Percentiles rank a stretch among this genome's conserved stretches.
Evolutionary conservation across 441 rosid species (phyloP).

Genomic region (Theobroma grandiflorum): DNA sequence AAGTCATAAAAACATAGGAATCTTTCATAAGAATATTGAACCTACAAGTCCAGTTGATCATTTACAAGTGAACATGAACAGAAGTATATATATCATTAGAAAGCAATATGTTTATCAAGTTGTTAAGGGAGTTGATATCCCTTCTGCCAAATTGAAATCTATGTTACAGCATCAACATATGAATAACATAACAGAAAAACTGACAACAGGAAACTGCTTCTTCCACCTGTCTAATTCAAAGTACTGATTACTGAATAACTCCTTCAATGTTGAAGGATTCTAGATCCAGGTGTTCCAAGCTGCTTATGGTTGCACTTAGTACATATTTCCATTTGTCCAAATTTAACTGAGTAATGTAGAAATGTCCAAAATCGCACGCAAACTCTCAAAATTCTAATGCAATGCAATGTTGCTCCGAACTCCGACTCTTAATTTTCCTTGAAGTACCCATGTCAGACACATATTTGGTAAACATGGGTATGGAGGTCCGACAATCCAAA

Average conservation of each 20-base stretch:
- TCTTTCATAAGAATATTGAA: conserved; percentile 6
- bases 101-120: background rate
- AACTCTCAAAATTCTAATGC: background rate
- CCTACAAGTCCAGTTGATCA: background rate
- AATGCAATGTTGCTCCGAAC: background rate
- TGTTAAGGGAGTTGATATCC: background rate
- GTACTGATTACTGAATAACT: background rate
- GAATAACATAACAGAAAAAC: background rate
- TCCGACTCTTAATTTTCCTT: background rate
- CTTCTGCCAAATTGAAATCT: background rate
- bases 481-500: background rate
- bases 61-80: conserved; percentile 8
- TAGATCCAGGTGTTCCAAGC: background rate
- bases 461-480: background rate
- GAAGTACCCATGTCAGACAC: background rate
- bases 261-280: background rate
- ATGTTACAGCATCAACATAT: background rate
- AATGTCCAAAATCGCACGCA: background rate
- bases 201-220: background rate
- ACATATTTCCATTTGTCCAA: background rate
- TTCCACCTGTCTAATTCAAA: background rate
- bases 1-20: background rate
- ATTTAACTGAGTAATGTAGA: background rate
- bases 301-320: background rate
- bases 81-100: background rate